Base-by-base conservation (phyloP, 345 rosid species). In the Arabidopsis arenosa region DNA sequence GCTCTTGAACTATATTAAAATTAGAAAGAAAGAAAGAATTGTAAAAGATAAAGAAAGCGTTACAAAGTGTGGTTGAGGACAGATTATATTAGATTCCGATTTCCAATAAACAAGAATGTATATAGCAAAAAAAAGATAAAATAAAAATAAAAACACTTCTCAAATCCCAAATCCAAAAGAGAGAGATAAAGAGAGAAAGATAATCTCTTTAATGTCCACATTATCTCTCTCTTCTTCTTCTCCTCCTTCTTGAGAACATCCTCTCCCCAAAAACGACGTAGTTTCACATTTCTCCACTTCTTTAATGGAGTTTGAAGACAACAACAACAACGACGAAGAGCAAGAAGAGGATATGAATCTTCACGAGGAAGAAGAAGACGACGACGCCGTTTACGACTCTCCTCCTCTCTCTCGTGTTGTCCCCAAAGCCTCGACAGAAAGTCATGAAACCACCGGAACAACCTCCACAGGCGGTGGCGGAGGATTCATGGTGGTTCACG, bases 291-390 rank as follows among this genome's bases (percentile, higher is more conserved):
- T 21, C 65, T 63, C 59, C 10, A 39, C 66, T 35, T 17, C 13
- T 66, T 33, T 6, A 15, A 75, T 63, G 72, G 82, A 80, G 76
- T 80, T 74, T 55, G 52, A 17, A 45, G 70, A 55, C 73, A 80
- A 86, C 88, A 89, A 84, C 75, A 86, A 80, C 80, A 83, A 88
- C 74, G 83, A 85, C 49, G 88, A 85, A 10, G 89, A 87, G 79
- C 87, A 84, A 63, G 93, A 86, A 18, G 93, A 85, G 21, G 93
- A 85, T 74, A 84, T 84, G 84, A 87, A 80, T 54, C 41, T 84
- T 33, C 79, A 64, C 36, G 62, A 69, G 15, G 80, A 76, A 44
- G 87, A 59, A 61, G 80, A 69, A 11, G 91, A 81, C 0, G 68
- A 72, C 14, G 77, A 78, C 26, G 73, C 81, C 65, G 72, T 84